Percentiles rank a stretch among this genome's conserved stretches.
Evolutionary conservation across 2,329 filamentous ascomycete genomes (phyloP).

Genomic region (Nigrospora oryzae): DNA sequence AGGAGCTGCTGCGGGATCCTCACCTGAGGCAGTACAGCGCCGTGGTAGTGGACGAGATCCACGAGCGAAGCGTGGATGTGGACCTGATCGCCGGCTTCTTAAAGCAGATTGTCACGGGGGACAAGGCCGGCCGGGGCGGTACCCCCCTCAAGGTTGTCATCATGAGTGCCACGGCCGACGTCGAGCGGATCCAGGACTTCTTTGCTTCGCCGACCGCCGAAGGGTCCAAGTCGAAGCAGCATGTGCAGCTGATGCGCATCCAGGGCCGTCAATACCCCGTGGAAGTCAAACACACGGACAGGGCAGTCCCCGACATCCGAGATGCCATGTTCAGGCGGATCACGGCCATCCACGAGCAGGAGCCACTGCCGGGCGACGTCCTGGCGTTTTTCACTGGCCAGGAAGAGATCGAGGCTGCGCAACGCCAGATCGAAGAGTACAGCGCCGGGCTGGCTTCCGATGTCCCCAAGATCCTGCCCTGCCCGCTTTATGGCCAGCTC

Average conservation of each 20-base stretch:
- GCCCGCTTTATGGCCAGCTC: slow-evolving; percentile 84
- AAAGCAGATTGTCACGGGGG: slow-evolving; percentile 60
- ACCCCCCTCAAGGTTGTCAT: slow-evolving; percentile 79
- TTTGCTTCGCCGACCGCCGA: slow-evolving; percentile 37
- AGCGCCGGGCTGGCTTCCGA: slow-evolving; percentile 62
- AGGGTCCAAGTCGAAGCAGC: slow-evolving; percentile 6
- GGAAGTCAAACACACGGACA: slow-evolving; percentile 63
- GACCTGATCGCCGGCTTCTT: slow-evolving; percentile 86
- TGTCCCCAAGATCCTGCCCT: slow-evolving; percentile 63
- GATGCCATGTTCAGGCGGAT: slow-evolving; percentile 75
- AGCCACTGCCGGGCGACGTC: slow-evolving; percentile 89
- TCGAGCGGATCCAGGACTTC: slow-evolving; percentile 68
- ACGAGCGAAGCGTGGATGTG: slow-evolving; percentile 91
- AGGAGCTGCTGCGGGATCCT: slow-evolving; percentile 85
- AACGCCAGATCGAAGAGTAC: slow-evolving; percentile 74
- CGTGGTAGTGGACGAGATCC: slow-evolving; percentile 90
- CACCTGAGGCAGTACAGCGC: slow-evolving; percentile 78
- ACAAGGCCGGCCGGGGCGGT: slow-evolving; percentile 58
- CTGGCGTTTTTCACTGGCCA: slow-evolving; percentile 88
- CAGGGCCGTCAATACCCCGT: slow-evolving; percentile 86
- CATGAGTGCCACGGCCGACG: slow-evolving; percentile 95
- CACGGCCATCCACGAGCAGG: slow-evolving; percentile 77
- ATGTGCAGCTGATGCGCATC: slow-evolving; percentile 51
- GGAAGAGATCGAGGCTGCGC: slow-evolving; percentile 79
- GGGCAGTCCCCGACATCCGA: slow-evolving; percentile 71